phyloP scores from a whole-genome alignment of 2,329 filamentous ascomycete species.

The Phaeosphaeriaceae sp. region DNA sequence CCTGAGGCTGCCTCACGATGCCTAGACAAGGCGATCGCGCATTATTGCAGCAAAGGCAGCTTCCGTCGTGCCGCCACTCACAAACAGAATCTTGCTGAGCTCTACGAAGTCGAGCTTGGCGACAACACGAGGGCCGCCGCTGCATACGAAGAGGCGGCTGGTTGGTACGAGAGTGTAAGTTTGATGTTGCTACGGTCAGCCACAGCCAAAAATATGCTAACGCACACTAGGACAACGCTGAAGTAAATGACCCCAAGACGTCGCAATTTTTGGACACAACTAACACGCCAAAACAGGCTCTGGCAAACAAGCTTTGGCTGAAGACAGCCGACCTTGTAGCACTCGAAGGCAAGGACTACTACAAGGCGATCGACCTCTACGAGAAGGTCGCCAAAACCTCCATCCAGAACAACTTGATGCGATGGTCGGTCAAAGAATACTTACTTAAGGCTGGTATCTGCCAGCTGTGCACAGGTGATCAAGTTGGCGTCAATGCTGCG shows the following conservation, averaged over 20 bases:
- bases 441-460: constrained; percentile 94
- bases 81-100: constrained; percentile 85
- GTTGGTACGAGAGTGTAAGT: constrained; percentile 75
- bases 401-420: constrained; percentile 79
- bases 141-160: constrained; percentile 83
- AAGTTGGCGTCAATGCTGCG: constrained; percentile 79
- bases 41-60: constrained; percentile 89
- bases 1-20: constrained; percentile 84
- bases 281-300: constrained; percentile 52
- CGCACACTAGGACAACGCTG: constrained; percentile 42
- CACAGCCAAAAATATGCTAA: constrained; percentile 20
- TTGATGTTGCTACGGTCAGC: background rate
- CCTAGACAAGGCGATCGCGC: constrained; percentile 78
- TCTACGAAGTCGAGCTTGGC: constrained; percentile 82
- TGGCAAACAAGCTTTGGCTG: constrained; percentile 92
- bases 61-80: constrained; percentile 89
- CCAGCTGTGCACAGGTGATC: constrained; percentile 77
- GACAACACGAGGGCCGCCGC: constrained; percentile 81
- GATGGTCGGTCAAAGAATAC: constrained; percentile 81
- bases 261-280: constrained; percentile 23
- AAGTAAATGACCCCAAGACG: constrained; percentile 28
- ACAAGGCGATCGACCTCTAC: constrained; percentile 59
- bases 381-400: constrained; percentile 81
- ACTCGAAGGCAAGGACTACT: constrained; percentile 78
- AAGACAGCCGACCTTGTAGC: constrained; percentile 91